phyloP scores from a whole-genome alignment of 129 eudicot species.

The Gnaphalium uliginosum region DNA sequence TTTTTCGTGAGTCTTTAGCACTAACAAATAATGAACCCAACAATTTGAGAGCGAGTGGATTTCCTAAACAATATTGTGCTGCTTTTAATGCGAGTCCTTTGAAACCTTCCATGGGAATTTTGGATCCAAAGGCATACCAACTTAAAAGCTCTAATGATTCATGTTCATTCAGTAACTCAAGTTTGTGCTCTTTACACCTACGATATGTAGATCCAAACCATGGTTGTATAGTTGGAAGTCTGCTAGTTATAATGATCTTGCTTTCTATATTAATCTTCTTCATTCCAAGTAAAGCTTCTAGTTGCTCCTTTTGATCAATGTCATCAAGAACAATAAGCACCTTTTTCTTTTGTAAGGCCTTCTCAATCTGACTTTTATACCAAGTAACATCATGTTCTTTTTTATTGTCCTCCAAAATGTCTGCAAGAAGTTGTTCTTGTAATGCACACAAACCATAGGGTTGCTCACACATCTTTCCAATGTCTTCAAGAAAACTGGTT shows the following conservation, averaged over 20 bases:
- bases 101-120: slow-evolving; percentile 14
- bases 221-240: neutral
- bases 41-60: slow-evolving; percentile 32
- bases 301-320: slow-evolving; percentile 18
- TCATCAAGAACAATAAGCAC: slow-evolving; percentile 42
- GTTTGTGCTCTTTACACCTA: slow-evolving; percentile 3
- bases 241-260: slow-evolving; percentile 36
- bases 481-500: slow-evolving; percentile 25
- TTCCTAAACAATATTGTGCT: slow-evolving; percentile 26
- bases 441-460: slow-evolving; percentile 13
- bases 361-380: neutral
- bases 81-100: neutral
- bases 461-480: slow-evolving; percentile 20
- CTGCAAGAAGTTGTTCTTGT: slow-evolving; percentile 31
- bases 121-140: slow-evolving; percentile 27
- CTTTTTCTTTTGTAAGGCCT: slow-evolving; percentile 14
- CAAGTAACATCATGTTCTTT: slow-evolving; percentile 6
- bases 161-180: slow-evolving; percentile 9
- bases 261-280: slow-evolving; percentile 21
- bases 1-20: too few species aligned
- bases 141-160: slow-evolving; percentile 32
- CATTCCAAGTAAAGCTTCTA: slow-evolving; percentile 21
- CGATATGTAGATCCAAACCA: neutral
- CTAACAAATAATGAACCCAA: slow-evolving; percentile 22
- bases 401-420: slow-evolving; percentile 7